Base-by-base conservation (phyloP, 805 yeast genomes). In the Ogataea nitratoaversa region DNA sequence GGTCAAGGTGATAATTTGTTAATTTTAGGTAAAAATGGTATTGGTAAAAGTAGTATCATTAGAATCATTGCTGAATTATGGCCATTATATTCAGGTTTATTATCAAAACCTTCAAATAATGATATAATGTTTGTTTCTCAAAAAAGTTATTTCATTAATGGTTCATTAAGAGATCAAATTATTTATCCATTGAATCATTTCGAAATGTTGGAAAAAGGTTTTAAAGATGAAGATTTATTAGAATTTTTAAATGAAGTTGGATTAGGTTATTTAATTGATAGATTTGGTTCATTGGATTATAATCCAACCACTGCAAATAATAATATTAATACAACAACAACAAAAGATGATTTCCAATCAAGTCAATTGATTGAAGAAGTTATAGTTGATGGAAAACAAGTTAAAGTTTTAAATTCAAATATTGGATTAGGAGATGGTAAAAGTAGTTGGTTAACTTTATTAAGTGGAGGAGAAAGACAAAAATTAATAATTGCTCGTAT, bases 391-490 rank as follows among this genome's bases (percentile, higher is more conserved):
- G 66, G 61, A 13, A 45, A 46, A 30, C 20, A 17, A n/a, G 44
- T 55, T 27, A 38, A 50, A 23, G 48, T 59, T 17, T 58, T 52
- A 33, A 59, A 57, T 43, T 49, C 59, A 5, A 53, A 50, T 42
- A 42, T 43, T 22, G 52, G 55, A 9, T n/a, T 19, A 47, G 57
- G 40, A 19, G 61, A 59, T 27, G 65, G 61, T 25, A 55, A 54
- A 30, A 53, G 54, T 32, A 53, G 41, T 18, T 89, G 96, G 96
- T 82, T 82, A 54, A 95, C 84, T 57, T 83, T 89, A n/a, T 72
- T 89, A 48, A 83, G 93, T 62, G 97, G 97, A n/a, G 97, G 97
- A 42, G 97, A 89, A 60, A 82, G 87, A 63, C 97, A 89, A 67
- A 78, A 95, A 57, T 74, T 89, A 60, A 79, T 87, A 60, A 84